These are phyloP conservation scores for Hemileccinum impolitum DNA, from an alignment of 768 basidiomycete species.

Conservation along the genomic window DNA sequence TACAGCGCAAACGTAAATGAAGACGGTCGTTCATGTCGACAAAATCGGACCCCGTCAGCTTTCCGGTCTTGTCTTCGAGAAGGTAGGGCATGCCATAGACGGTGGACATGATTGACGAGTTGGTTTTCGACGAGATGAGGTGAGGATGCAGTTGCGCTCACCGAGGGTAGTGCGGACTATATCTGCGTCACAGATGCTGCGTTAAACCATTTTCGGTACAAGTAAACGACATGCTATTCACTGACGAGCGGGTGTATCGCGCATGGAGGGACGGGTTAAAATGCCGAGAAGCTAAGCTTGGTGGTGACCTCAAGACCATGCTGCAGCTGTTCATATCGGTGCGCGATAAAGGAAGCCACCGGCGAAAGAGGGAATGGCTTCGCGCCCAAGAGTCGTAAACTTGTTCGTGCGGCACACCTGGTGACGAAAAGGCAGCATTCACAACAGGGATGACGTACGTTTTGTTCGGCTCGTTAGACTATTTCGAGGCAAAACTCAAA, in stretches of 20 bases:
- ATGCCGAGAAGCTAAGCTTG: constrained; percentile 24
- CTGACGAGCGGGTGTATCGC: constrained; percentile 18
- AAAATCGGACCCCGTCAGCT: constrained; percentile 52
- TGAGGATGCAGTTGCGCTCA: not conserved
- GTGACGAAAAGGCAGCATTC: constrained; percentile 9
- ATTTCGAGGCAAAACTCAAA: constrained; percentile 26
- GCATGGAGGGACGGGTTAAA: constrained; percentile 12
- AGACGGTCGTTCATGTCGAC: constrained; percentile 63
- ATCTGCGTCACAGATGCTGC: constrained; percentile 14
- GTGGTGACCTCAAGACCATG: constrained; percentile 14
- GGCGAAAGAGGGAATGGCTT: constrained; percentile 19
- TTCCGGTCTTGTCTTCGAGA: constrained; percentile 62
- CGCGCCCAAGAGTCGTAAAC: constrained; percentile 15
- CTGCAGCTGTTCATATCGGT: constrained; percentile 13
- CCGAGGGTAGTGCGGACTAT: constrained; percentile 16
- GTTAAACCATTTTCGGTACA: constrained; percentile 24
- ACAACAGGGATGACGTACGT: constrained; percentile 30
- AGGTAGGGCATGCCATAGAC: constrained; percentile 57
- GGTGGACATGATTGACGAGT: constrained; percentile 26
- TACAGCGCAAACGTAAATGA: constrained; percentile 47
- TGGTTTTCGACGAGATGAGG: constrained; percentile 1
- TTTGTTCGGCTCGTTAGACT: constrained; percentile 9
- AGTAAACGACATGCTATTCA: constrained; percentile 15
- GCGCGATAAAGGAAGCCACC: constrained; percentile 8
- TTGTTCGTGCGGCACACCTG: constrained; percentile 5